Conservation (phyloP, 371 early-diverging fungal species). For the Basidiobolus meristosporus region DNA sequence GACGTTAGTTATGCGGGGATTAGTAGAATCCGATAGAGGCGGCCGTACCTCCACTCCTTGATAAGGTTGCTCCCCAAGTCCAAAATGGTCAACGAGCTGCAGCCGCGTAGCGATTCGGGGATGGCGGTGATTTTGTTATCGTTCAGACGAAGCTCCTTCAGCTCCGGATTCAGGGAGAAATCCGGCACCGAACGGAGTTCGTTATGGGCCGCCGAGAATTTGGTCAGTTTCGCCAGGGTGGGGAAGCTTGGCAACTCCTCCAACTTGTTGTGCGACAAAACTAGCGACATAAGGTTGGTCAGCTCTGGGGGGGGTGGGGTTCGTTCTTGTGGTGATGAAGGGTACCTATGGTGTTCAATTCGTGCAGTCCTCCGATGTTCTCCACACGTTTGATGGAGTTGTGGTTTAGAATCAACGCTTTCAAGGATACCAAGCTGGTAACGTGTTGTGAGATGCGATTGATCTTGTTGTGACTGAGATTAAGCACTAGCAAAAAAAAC, state of each 20-base stretch:
- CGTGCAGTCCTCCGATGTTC: conserved; percentile 24
- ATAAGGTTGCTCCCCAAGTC: conserved; percentile 58
- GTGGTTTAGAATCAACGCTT: conserved; percentile 67
- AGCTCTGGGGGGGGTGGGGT: too few relatives aligned
- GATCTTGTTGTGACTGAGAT: conserved; percentile 51
- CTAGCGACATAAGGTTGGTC: too few relatives aligned
- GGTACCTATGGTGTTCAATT: conserved; percentile 52
- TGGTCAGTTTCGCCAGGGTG: conserved; percentile 31
- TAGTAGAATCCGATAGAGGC: neutral
- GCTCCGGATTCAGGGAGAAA: conserved; percentile 20
- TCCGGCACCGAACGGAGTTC: conserved; percentile 42
- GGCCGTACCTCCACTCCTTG: conserved; percentile 22
- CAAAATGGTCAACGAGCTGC: conserved; percentile 35
- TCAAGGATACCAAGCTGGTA: conserved; percentile 31
- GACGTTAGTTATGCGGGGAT: too few relatives aligned
- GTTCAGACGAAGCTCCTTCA: conserved; percentile 58
- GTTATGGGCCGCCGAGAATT: conserved; percentile 62
- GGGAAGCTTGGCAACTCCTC: conserved; percentile 31
- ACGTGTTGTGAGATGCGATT: conserved; percentile 34
- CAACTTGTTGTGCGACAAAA: conserved; percentile 64
- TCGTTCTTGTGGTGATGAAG: too few relatives aligned
- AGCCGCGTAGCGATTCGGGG: conserved; percentile 32
- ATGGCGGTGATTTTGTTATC: conserved; percentile 50
- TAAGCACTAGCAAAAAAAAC: conserved; percentile 27
- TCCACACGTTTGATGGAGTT: conserved; percentile 47